phyloP scores from a whole-genome alignment of 1,284 basidiomycete genomes.

The Ustilago loliicola region DNA sequence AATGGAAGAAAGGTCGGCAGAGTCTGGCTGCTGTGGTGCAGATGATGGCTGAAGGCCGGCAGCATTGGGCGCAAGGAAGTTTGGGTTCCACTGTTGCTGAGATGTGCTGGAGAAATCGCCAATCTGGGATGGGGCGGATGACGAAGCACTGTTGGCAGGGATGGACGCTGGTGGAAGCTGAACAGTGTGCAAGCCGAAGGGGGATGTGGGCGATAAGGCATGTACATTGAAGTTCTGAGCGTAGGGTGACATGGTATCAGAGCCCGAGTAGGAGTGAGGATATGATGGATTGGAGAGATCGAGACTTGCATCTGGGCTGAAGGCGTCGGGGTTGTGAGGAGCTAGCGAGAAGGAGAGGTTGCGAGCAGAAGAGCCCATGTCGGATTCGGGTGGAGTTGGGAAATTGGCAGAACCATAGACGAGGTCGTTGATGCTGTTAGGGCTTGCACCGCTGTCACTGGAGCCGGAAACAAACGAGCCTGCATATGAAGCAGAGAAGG shows the following conservation, averaged over 20 bases:
- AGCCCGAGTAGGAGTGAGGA: constrained; percentile 27
- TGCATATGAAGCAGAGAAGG: constrained; percentile 44
- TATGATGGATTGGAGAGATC: constrained; percentile 29
- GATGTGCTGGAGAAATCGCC: constrained; percentile 7
- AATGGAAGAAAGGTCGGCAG: constrained; percentile 2
- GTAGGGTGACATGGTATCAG: constrained; percentile 40
- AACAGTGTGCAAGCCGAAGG: constrained; percentile 27
- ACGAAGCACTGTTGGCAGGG: constrained; percentile 10
- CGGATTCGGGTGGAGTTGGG: constrained; percentile 50
- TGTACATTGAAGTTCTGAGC: constrained; percentile 29
- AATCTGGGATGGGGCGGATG: constrained; percentile 1
- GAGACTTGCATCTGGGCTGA: constrained; percentile 31
- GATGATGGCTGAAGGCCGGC: constrained; percentile 12
- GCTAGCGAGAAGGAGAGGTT: constrained; percentile 41
- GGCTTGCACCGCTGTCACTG: constrained; percentile 54
- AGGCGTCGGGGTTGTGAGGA: constrained; percentile 17
- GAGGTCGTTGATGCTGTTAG: constrained; percentile 58
- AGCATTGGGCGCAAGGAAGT: constrained; percentile 32
- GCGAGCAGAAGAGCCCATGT: constrained; percentile 28
- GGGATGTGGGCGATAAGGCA: constrained; percentile 30
- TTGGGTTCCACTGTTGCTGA: constrained; percentile 31
- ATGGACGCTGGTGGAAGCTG: constrained; percentile 29
- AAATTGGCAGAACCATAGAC: constrained; percentile 51
- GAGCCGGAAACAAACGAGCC: constrained; percentile 49
- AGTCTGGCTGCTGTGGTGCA: constrained; percentile 9